These are phyloP conservation scores for Coniochaeta sp. DNA, from an alignment of 2,329 filamentous ascomycete species.

Conservation along the genomic window DNA sequence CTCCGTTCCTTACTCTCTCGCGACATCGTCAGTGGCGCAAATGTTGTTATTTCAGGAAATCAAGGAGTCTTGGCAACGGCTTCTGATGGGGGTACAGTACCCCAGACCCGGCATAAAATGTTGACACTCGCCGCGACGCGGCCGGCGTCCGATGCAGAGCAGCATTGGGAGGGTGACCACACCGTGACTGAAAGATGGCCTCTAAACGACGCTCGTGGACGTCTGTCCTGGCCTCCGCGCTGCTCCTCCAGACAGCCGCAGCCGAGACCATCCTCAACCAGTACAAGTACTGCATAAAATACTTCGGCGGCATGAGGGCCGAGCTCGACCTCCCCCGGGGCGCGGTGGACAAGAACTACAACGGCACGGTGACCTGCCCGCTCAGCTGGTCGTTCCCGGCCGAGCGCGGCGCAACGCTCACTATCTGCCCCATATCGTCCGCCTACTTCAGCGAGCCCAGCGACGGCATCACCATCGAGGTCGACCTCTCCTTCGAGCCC, in stretches of 20 bases:
- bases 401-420: neutral
- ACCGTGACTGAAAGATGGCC: neutral
- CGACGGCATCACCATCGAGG: neutral
- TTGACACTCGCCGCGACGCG: neutral
- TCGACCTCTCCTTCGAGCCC: neutral
- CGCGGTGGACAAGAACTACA: neutral
- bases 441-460: neutral
- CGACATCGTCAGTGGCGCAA: neutral
- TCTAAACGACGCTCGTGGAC: neutral
- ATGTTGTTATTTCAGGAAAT: neutral
- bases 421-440: neutral
- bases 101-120: neutral
- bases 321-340: neutral
- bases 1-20: neutral
- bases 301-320: neutral
- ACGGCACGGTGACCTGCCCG: neutral
- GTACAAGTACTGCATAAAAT: neutral
- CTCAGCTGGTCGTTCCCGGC: neutral
- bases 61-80: neutral
- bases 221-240: neutral
- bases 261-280: neutral
- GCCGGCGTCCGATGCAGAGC: neutral
- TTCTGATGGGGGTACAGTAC: neutral
- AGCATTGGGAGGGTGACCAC: neutral
- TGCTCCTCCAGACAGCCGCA: neutral